Percentiles rank a stretch among this genome's conserved stretches.
Evolutionary conservation across 305 asterid species (phyloP).

Genomic region (Fraxinus sp.): DNA sequence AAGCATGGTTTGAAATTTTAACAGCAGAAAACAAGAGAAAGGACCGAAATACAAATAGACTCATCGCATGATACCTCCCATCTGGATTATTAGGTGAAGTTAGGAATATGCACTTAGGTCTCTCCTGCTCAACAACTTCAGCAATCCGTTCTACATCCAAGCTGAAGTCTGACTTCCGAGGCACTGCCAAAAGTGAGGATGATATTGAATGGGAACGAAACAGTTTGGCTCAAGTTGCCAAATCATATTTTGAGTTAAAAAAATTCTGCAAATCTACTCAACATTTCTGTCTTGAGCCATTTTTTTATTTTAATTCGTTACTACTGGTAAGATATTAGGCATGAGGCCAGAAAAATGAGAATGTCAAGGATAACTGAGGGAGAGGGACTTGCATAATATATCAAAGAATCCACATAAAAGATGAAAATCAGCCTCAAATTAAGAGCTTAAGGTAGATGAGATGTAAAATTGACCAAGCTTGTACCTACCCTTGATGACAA

Average conservation of each 20-base stretch:
- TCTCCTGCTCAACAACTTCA: slow-evolving; percentile 72
- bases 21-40: slow-evolving; percentile 2
- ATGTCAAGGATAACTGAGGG: background rate
- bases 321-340: background rate
- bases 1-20: background rate
- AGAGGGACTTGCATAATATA: slow-evolving; percentile 3
- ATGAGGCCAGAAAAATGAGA: background rate
- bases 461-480: slow-evolving; percentile 5
- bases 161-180: slow-evolving; percentile 78
- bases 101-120: slow-evolving; percentile 86
- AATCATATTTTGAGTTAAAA: slow-evolving; percentile 1
- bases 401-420: background rate
- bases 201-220: slow-evolving; percentile 13
- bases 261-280: background rate
- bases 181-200: slow-evolving; percentile 47
- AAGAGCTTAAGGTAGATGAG: slow-evolving; percentile 1
- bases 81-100: slow-evolving; percentile 99
- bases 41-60: background rate
- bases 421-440: background rate
- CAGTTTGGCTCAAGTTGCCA: background rate
- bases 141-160: slow-evolving; percentile 71
- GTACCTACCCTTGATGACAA: slow-evolving; percentile 70
- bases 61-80: slow-evolving; percentile 64
- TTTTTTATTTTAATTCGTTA: background rate
- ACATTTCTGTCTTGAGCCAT: background rate